Evolutionary conservation across 2,329 filamentous ascomycete genomes (phyloP).

Genomic region (Pseudovirgaria hyperparasitica): DNA sequence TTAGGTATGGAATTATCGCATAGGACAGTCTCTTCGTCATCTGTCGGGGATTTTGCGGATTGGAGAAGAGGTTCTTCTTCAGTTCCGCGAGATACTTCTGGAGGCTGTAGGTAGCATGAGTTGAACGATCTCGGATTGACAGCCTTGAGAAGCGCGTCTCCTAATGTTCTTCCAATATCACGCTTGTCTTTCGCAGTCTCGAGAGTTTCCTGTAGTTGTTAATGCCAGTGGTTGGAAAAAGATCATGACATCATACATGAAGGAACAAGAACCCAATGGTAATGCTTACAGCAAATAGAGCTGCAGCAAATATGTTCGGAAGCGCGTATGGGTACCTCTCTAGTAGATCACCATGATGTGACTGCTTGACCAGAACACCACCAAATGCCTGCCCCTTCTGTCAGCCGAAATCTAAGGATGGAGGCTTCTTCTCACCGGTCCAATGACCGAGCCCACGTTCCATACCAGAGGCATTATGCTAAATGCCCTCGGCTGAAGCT

Average conservation of each 20-base stretch:
- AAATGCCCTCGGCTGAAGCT: slow-evolving; percentile 79
- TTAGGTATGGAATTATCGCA: slow-evolving; percentile 2
- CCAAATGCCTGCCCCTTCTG: slow-evolving; percentile 58
- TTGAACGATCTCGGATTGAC: too few species aligned
- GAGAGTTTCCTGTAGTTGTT: slow-evolving; percentile 54
- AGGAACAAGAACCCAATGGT: slow-evolving; percentile 66
- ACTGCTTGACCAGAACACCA: slow-evolving; percentile 72
- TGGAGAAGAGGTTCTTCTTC: slow-evolving; percentile 20
- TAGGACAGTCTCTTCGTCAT: slow-evolving; percentile 8
- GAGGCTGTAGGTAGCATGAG: too few species aligned
- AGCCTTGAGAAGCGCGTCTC: slow-evolving; percentile 43
- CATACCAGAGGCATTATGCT: slow-evolving; percentile 87
- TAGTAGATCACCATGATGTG: slow-evolving; percentile 63
- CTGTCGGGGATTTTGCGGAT: slow-evolving; percentile 10
- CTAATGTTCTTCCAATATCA: slow-evolving; percentile 67
- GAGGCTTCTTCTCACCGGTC: slow-evolving; percentile 40
- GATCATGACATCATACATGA: slow-evolving; percentile 32
- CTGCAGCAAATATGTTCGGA: slow-evolving; percentile 66
- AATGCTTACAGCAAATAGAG: slow-evolving; percentile 69
- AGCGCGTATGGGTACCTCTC: slow-evolving; percentile 68
- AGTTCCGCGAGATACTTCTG: too few species aligned
- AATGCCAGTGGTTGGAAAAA: slow-evolving; percentile 2
- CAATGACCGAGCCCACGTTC: slow-evolving; percentile 78
- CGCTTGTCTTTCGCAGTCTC: slow-evolving; percentile 52
- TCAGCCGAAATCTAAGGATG: not conserved